phyloP scores from a whole-genome alignment of 352 stramenopile species.

The Aphanomyces stellatus region DNA sequence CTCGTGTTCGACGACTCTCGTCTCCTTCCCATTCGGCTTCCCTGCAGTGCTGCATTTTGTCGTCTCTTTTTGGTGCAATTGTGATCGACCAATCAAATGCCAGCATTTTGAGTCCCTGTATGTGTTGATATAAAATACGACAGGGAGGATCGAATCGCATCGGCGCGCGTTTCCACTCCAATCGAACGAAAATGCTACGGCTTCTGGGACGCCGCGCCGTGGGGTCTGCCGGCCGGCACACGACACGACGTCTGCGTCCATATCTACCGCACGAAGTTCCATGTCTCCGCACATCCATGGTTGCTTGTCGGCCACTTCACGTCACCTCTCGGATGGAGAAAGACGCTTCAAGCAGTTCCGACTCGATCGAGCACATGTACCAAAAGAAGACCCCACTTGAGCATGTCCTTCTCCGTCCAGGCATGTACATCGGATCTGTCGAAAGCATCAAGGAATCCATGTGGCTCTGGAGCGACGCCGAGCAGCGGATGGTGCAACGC shows the following conservation, averaged over 20 bases:
- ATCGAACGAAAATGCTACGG: not conserved
- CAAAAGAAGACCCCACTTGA: constrained; percentile 87
- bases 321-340: no score
- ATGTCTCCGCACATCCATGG: not conserved
- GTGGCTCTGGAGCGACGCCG: constrained; percentile 52
- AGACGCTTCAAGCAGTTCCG: not conserved
- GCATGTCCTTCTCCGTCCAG: constrained; percentile 83
- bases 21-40: no score
- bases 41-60: no score
- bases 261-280: not conserved
- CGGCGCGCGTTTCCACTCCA: no score
- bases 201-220: not conserved
- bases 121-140: no score
- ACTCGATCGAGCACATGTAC: constrained; percentile 45
- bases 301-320: not conserved
- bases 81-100: no score
- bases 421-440: constrained; percentile 89
- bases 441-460: constrained; percentile 62
- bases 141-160: no score
- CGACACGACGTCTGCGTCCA: not conserved
- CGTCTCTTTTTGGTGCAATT: no score
- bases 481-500: constrained; percentile 57
- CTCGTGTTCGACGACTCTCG: no score
- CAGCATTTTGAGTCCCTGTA: no score
- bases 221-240: not conserved